Evolutionary conservation across 2,329 filamentous ascomycete species (phyloP), one percentile per base, ranked within the genome.

Genomic region (Cladosporium sp.): DNA sequence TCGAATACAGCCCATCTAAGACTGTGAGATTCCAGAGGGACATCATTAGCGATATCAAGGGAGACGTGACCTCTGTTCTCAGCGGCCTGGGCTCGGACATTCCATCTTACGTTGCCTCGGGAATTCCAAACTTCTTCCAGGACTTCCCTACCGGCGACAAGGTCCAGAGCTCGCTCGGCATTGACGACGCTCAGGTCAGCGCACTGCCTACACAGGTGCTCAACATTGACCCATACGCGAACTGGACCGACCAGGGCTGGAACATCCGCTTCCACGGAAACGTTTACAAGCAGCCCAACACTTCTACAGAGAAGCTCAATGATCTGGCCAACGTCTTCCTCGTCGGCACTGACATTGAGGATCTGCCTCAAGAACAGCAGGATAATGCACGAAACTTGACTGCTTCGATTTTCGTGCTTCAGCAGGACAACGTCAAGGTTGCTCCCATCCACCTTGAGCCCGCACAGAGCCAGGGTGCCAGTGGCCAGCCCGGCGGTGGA

Each of bases 201-300:
- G 84, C 87, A 2, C 75, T 80, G 58, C 88, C 88, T 0, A 90
- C 88, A 0, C 81, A 89, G 62, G 87, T 88, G 4, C 73, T 91
- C 61, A 91, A 90, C 63, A 70, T 91, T 8, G 87, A 88, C 12
- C 78, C 77, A 2, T 79, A 78, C 11, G 89, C 80, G n/a, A 92
- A 92, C 63, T 92, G 87, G 85, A 92, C 89, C 1, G 78, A 86
- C n/a, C 74, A 84, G 59, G 87, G 87, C 36, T 92, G 89, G 89
- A 90, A 86, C 62, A 80, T 92, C 3, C 82, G 88, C 28, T 84
- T 92, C 62, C 89, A 88, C 64, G 89, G 89, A 65, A 91, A 91
- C 67, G 86, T 92, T n/a, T 92, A 87, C 79, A 92, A 91, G 72
- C 82, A 88, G 62, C 89, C 89, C 1, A 83, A 89, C 60, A 86